Conservation (phyloP, 2,329 filamentous ascomycete genomes). For the Alternaria hordeiaustralica region DNA sequence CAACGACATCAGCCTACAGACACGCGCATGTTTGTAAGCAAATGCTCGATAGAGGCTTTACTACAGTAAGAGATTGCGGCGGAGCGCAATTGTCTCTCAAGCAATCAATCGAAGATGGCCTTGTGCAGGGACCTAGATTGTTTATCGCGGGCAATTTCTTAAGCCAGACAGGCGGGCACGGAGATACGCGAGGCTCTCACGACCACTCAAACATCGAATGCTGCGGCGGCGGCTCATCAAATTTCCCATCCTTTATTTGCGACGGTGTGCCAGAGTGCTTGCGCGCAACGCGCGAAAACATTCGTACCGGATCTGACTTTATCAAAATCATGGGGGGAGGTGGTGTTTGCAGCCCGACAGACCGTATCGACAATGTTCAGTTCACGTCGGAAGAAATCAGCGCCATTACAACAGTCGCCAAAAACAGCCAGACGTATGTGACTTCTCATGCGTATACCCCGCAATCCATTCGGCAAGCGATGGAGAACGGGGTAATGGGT, state of each 20-base stretch:
- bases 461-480: conserved; percentile 60
- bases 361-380: conserved; percentile 61
- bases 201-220: too few relatives aligned
- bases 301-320: conserved; percentile 64
- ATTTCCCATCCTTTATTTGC: too few relatives aligned
- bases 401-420: conserved; percentile 60
- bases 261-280: too few relatives aligned
- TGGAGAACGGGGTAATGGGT: conserved; percentile 61
- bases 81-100: conserved; percentile 63
- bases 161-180: conserved; percentile 68
- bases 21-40: too few relatives aligned
- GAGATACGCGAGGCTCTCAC: conserved; percentile 51
- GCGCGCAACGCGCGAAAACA: conserved; percentile 54
- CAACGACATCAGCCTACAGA: neutral
- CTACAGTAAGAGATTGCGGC: conserved; percentile 64
- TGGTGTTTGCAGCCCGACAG: conserved; percentile 64
- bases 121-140: too few relatives aligned
- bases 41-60: conserved; percentile 55
- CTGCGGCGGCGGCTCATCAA: too few relatives aligned
- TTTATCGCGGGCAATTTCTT: conserved; percentile 56
- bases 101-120: conserved; percentile 57
- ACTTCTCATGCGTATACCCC: conserved; percentile 51
- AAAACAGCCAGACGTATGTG: conserved; percentile 59
- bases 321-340: conserved; percentile 68
- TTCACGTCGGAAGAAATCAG: conserved; percentile 64